phyloP scores from a whole-genome alignment of 1,139 yeast genomes.

The Diutina sp. region DNA sequence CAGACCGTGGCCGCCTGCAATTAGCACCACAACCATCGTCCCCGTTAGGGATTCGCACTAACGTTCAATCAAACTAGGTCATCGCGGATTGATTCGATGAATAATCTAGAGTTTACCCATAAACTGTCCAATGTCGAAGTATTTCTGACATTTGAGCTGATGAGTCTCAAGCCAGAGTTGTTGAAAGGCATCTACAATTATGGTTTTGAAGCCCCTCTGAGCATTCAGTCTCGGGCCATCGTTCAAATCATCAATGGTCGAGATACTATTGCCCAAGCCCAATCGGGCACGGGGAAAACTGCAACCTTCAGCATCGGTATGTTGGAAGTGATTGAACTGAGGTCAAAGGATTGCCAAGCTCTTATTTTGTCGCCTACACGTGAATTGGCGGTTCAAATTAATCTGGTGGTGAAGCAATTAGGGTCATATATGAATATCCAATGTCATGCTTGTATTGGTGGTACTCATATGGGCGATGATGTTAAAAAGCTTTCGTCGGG shows the following conservation, averaged over 20 bases:
- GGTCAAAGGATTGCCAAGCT: conserved; percentile 63
- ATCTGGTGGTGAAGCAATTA: conserved; percentile 67
- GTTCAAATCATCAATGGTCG: conserved; percentile 82
- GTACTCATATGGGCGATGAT: conserved; percentile 76
- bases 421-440: conserved; percentile 81
- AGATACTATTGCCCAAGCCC: conserved; percentile 95
- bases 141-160: conserved; percentile 61
- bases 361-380: conserved; percentile 90
- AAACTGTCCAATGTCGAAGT: conserved; percentile 48
- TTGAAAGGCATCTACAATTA: conserved; percentile 72
- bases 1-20: conserved; percentile 70
- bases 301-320: conserved; percentile 93
- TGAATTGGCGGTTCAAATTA: conserved; percentile 85
- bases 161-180: conserved; percentile 60
- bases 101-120: conserved; percentile 40
- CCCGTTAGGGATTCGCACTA: background rate
- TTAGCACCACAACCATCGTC: conserved; percentile 18
- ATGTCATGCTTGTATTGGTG: conserved; percentile 90
- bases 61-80: background rate
- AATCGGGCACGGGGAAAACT: conserved; percentile 96
- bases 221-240: conserved; percentile 91
- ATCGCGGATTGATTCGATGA: background rate
- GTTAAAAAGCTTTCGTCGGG: conserved; percentile 46
- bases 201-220: conserved; percentile 91
- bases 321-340: conserved; percentile 67